These are phyloP conservation scores for Pythium phragmiticola DNA, from an alignment of 352 stramenopile genomes.

Conservation along the genomic window DNA sequence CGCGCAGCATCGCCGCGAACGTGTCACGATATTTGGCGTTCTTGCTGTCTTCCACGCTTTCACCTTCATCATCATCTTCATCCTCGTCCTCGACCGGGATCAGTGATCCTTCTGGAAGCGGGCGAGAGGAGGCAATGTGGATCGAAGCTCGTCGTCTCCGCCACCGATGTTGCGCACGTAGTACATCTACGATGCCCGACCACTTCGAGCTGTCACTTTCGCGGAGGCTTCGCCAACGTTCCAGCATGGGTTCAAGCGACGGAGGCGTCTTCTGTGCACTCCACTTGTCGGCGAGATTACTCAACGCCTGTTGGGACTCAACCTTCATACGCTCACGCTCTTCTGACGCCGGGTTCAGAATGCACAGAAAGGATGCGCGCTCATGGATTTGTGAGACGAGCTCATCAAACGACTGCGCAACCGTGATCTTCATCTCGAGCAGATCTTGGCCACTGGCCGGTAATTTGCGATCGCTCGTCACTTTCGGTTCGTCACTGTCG, in stretches of 20 bases:
- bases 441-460: conserved; percentile 24
- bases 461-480: background rate
- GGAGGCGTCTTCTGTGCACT: conserved; percentile 78
- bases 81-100: conserved; percentile 28
- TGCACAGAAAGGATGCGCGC: conserved; percentile 71
- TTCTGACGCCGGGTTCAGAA: conserved; percentile 71
- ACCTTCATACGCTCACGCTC: conserved; percentile 57
- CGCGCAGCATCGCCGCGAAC: conserved; percentile 81
- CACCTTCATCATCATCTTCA: conserved; percentile 9
- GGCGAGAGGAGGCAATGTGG: conserved; percentile 4
- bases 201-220: conserved; percentile 83
- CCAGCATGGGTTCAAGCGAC: conserved; percentile 83
- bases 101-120: background rate
- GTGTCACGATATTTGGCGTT: conserved; percentile 55
- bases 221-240: conserved; percentile 76
- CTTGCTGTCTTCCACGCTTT: conserved; percentile 14
- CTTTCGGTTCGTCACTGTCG: background rate
- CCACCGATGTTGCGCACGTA: conserved; percentile 77
- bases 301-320: conserved; percentile 73
- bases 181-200: conserved; percentile 80
- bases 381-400: conserved; percentile 65
- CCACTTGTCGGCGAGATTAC: conserved; percentile 87
- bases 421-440: conserved; percentile 57
- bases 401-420: conserved; percentile 68
- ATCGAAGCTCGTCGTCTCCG: conserved; percentile 53